A percentile compares a stretch with the other conserved stretches of the same genome.
Evolutionary conservation across 2,329 filamentous ascomycete genomes (phyloP).

Genomic region (Aspergillus udagawae): DNA sequence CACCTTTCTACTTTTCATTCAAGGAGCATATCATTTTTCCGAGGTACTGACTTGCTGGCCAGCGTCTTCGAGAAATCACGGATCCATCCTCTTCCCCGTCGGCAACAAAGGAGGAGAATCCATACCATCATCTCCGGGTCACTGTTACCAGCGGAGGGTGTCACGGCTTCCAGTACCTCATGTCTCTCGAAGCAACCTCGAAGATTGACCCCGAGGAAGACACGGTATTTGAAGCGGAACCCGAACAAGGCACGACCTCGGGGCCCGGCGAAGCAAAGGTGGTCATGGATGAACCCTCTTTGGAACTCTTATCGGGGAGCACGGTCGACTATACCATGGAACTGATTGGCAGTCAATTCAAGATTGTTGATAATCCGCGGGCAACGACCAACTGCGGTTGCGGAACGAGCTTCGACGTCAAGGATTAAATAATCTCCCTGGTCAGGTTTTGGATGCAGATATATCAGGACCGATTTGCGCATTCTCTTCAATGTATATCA

Average conservation of each 20-base stretch:
- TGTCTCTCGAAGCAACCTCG: conserved; percentile 66
- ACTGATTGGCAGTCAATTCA: conserved; percentile 91
- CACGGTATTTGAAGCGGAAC: conserved; percentile 72
- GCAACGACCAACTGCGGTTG: conserved; percentile 95
- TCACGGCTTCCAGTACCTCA: conserved; percentile 96
- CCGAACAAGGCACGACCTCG: conserved; percentile 20
- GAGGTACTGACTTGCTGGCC: conserved; percentile 13
- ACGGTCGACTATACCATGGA: conserved; percentile 97
- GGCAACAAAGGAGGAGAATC: conserved; percentile 53
- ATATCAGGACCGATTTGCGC: neutral
- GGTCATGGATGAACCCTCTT: conserved; percentile 79
- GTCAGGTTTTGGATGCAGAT: conserved; percentile 1
- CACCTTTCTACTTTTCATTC: neutral
- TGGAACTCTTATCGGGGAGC: conserved; percentile 86
- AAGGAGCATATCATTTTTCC: neutral
- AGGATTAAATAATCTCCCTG: conserved; percentile 43
- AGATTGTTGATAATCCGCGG: conserved; percentile 87
- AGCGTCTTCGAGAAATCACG: conserved; percentile 74
- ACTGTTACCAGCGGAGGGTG: conserved; percentile 91
- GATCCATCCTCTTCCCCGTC: conserved; percentile 38
- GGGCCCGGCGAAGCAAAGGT: conserved; percentile 65
- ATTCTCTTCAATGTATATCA: conserved; percentile 7
- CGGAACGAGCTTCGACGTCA: conserved; percentile 95
- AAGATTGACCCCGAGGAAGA: conserved; percentile 71
- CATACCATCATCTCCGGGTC: conserved; percentile 80